Evolutionary conservation across 805 yeast species (phyloP).

Genomic region (Candida sakaeoensis): DNA sequence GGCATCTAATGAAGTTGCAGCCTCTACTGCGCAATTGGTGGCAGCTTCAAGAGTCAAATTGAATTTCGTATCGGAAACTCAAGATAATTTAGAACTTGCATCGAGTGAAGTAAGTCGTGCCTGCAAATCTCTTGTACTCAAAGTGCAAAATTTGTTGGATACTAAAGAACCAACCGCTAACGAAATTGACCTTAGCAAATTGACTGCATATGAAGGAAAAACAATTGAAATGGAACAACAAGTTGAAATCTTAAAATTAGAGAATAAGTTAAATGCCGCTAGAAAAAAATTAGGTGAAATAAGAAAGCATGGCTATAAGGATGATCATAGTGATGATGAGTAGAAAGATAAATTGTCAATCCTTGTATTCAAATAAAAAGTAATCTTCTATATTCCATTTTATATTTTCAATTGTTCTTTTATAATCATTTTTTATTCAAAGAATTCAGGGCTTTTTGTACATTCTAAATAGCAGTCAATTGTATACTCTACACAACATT

Average conservation of each 20-base stretch:
- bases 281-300: conserved; percentile 83
- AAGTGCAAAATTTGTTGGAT: conserved; percentile 60
- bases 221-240: conserved; percentile 91
- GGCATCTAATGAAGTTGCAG: conserved; percentile 88
- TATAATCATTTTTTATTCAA: too few relatives aligned
- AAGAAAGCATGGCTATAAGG: conserved; percentile 71
- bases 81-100: conserved; percentile 66
- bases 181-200: conserved; percentile 59
- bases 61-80: conserved; percentile 69
- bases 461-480: too few relatives aligned
- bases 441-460: too few relatives aligned
- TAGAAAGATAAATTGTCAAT: too few relatives aligned
- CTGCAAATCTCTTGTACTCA: conserved; percentile 65
- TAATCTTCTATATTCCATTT: too few relatives aligned
- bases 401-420: too few relatives aligned
- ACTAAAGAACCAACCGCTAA: conserved; percentile 30
- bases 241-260: conserved; percentile 81
- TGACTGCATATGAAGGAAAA: conserved; percentile 76
- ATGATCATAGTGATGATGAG: conserved; percentile 54
- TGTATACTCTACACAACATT: too few relatives aligned
- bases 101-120: conserved; percentile 70
- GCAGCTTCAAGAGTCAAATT: conserved; percentile 90
- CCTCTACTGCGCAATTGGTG: conserved; percentile 87
- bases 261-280: conserved; percentile 66
- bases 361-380: too few relatives aligned